Evolutionary conservation across 225 moss, liverwort and hornwort genomes (phyloP), one percentile per base, ranked within the genome.

Genomic region (Ulota crispa): DNA sequence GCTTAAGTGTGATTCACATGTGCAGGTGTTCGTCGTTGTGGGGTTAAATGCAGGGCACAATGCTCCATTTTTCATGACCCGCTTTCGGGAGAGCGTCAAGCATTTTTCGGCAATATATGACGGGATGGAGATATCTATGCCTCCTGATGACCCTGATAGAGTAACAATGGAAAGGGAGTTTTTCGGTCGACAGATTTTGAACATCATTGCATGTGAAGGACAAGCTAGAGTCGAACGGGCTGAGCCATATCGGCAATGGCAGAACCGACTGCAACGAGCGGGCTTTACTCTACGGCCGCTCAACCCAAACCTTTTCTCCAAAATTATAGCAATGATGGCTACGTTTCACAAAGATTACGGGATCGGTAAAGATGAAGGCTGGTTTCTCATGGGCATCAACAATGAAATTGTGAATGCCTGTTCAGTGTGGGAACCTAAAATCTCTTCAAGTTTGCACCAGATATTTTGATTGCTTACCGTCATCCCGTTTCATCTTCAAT

Each of bases 141-240:
- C 89, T 64, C 70, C 76, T 0, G 86, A 93, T 55, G 53, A 78
- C 26, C 73, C 84, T 8, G 70, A 86, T 24, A 86, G 94, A 75
- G 86, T 80, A 36, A 27, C 90, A 31, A 75, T 83, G 3, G 93
- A 95, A 83, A 86, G 65, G 78, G 90, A 93, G 37, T 75, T 90
- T 54, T 80, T 87, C 26, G 90, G 92, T 23, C 82, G 89, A 71
- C 85, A 85, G 76, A 90, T 95, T 28, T 72, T 95, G 37, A 95
- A 93, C 50, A 81, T 95, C 6, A 80, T 95, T n/a, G 94, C 93
- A 27, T 94, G 94, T 68, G 94, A 94, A 83, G 94, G 94, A 36
- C 85, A 85, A 15, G 87, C 89, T 43, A 89, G 94, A 78, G 84
- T 92, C 83, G 94, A 95, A 80, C 89, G 94, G 59, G 86, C 93